Conservation (phyloP, 83 land plant genomes). For the Diphasiastrum complanatum region DNA sequence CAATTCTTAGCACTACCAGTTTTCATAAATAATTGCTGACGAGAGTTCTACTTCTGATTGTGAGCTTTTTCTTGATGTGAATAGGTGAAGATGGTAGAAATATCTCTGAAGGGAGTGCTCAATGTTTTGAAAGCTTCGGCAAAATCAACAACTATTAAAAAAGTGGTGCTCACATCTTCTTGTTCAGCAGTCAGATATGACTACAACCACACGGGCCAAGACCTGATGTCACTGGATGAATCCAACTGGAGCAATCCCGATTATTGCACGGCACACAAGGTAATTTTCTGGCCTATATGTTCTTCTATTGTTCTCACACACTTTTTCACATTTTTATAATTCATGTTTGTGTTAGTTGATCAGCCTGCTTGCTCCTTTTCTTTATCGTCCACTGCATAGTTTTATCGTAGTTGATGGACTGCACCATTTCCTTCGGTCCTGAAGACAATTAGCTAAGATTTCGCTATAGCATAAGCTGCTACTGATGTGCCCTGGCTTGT, state of each 20-base stretch:
- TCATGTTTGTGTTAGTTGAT: neutral
- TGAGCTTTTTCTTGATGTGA: conserved; percentile 3
- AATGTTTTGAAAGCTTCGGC: conserved; percentile 76
- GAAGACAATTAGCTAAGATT: too few species aligned
- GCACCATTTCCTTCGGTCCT: too few species aligned
- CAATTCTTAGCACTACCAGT: neutral
- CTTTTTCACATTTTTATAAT: neutral
- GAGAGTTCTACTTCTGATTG: neutral
- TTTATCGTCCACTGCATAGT: too few species aligned
- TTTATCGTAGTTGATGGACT: too few species aligned
- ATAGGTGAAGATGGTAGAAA: conserved; percentile 72
- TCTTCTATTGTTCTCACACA: neutral
- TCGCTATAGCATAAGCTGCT: neutral
- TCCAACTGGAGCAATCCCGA: conserved; percentile 75
- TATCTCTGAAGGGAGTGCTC: conserved; percentile 57
- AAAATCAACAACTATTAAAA: conserved; percentile 46
- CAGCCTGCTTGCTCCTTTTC: too few species aligned
- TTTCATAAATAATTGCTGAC: neutral
- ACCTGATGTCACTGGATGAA: conserved; percentile 49
- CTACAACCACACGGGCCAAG: conserved; percentile 36
- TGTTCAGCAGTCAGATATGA: conserved; percentile 86
- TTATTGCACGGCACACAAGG: conserved; percentile 66
- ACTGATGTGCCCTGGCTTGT: neutral
- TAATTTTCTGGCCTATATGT: conserved; percentile 15
- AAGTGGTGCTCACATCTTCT: conserved; percentile 85